Percentiles rank a stretch among this genome's conserved stretches.
Conservation (phyloP, 2,329 filamentous ascomycete genomes). For the Knufia petricola region DNA sequence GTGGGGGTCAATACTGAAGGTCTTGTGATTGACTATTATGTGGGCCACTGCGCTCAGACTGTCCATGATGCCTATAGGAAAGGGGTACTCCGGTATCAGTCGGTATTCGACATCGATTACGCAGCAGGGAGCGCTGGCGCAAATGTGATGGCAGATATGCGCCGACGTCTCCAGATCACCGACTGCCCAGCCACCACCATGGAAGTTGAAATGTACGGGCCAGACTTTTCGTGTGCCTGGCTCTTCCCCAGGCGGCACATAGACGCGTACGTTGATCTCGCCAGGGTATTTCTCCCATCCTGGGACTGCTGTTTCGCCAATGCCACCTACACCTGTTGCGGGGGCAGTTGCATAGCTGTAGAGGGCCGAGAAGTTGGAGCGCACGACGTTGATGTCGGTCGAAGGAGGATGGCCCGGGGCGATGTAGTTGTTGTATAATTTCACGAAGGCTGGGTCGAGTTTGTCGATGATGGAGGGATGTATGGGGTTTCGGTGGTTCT, state of each 20-base stretch:
- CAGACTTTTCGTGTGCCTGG: constrained; percentile 20
- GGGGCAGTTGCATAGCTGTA: constrained; percentile 21
- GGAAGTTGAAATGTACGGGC: constrained; percentile 24
- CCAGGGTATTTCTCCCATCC: constrained; percentile 22
- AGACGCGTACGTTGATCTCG: constrained; percentile 22
- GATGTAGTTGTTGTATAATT: constrained; percentile 22
- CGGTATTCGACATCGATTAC: constrained; percentile 23
- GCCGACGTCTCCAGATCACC: constrained; percentile 22
- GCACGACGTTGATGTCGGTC: constrained; percentile 19
- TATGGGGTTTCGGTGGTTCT: constrained; percentile 13
- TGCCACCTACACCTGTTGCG: constrained; percentile 21
- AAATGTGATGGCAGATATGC: constrained; percentile 23
- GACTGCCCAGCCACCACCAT: constrained; percentile 22
- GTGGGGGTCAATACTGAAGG: constrained; percentile 20
- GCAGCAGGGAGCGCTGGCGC: constrained; percentile 21
- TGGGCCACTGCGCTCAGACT: constrained; percentile 16
- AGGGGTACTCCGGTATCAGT: constrained; percentile 21
- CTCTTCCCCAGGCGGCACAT: constrained; percentile 22
- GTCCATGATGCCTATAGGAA: constrained; percentile 22
- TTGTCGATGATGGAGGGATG: constrained; percentile 19
- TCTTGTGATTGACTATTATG: constrained; percentile 21
- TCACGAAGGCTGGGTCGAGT: constrained; percentile 22
- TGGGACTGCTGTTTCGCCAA: constrained; percentile 21
- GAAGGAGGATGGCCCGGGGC: constrained; percentile 16
- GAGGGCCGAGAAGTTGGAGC: constrained; percentile 20